A percentile compares a stretch with the other conserved stretches of the same genome.
Conservation (phyloP, 2,329 filamentous ascomycete species). For the Fusarium lateritium region DNA sequence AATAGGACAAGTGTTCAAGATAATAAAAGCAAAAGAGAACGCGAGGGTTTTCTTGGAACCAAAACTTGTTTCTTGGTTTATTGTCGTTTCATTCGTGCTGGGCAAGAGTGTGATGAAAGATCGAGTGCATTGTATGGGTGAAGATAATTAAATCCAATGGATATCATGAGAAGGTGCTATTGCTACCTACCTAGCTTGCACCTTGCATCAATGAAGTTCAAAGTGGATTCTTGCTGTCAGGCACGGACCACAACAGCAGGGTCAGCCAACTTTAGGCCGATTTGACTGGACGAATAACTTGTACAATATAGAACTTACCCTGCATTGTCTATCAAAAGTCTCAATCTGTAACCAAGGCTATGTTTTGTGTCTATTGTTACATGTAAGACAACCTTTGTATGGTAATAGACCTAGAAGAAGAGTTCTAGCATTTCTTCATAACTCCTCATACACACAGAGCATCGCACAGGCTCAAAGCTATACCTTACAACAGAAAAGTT, state of each 20-base stretch:
- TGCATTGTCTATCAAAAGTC: background rate
- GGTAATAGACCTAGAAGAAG: too few relatives aligned
- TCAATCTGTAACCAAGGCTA: background rate
- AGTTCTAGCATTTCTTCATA: too few relatives aligned
- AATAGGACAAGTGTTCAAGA: conserved; percentile 40
- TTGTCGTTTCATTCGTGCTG: background rate
- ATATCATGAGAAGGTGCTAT: background rate
- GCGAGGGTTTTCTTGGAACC: background rate
- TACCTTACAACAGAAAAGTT: too few relatives aligned
- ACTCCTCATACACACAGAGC: too few relatives aligned
- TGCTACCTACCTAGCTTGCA: too few relatives aligned
- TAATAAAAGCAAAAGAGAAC: background rate
- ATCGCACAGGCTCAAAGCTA: too few relatives aligned
- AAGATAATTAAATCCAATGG: background rate
- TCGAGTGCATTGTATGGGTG: background rate
- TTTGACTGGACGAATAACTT: conserved; percentile 11
- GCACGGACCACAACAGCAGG: conserved; percentile 14
- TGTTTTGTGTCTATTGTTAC: too few relatives aligned
- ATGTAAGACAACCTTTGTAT: too few relatives aligned
- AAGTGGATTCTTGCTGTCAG: conserved; percentile 12
- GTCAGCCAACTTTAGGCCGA: conserved; percentile 22
- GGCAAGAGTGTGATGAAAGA: background rate
- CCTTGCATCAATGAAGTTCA: conserved; percentile 20
- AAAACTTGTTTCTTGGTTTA: background rate
- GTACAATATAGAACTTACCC: conserved; percentile 1